These are phyloP conservation scores for Boletus semigastroideus DNA, from an alignment of 1,284 basidiomycete genomes.

Conservation along the genomic window DNA sequence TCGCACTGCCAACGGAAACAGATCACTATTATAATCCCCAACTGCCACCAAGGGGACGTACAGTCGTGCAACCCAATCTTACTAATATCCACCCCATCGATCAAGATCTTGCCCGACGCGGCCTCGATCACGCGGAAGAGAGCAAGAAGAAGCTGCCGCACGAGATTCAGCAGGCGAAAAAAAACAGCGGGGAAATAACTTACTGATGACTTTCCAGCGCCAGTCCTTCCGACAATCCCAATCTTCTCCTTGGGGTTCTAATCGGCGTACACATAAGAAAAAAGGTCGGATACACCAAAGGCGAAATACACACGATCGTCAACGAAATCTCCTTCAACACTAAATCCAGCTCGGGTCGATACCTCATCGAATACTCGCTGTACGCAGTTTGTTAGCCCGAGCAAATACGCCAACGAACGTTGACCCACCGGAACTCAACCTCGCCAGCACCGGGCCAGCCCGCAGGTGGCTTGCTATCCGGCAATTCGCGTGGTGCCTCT, in stretches of 20 bases:
- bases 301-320: constrained; percentile 47
- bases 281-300: constrained; percentile 18
- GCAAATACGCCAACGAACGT: neutral
- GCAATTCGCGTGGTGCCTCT: constrained; percentile 77
- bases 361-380: constrained; percentile 78
- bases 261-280: neutral
- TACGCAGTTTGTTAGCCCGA: neutral
- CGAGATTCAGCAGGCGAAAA: neutral
- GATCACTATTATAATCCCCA: neutral
- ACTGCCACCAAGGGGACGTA: constrained; percentile 34
- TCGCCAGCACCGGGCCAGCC: constrained; percentile 78
- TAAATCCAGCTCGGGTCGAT: constrained; percentile 79
- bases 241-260: constrained; percentile 79
- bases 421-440: constrained; percentile 70
- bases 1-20: constrained; percentile 48
- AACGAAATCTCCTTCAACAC: constrained; percentile 77
- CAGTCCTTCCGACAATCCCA: constrained; percentile 86
- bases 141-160: constrained; percentile 55
- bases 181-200: constrained; percentile 25
- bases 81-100: constrained; percentile 84
- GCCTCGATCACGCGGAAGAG: constrained; percentile 87
- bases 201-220: constrained; percentile 90
- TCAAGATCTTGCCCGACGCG: constrained; percentile 71
- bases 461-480: constrained; percentile 56
- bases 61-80: constrained; percentile 81